Evolutionary conservation across 2,329 filamentous ascomycete genomes (phyloP).

Genomic region (Niveomyces coronatus): DNA sequence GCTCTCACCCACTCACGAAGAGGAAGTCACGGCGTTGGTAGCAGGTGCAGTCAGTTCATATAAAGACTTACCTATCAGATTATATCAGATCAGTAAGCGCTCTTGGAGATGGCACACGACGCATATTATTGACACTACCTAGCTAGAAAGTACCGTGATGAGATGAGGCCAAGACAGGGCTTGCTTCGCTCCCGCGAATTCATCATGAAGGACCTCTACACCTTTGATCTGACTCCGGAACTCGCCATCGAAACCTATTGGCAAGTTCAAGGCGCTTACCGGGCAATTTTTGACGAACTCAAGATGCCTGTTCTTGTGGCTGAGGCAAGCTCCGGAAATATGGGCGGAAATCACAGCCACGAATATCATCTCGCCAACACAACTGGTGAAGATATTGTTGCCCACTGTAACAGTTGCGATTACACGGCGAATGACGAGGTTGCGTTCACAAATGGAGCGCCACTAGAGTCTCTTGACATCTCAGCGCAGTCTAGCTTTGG

Average conservation of each 20-base stretch:
- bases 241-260: constrained; percentile 74
- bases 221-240: constrained; percentile 63
- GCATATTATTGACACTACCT: constrained; percentile 12
- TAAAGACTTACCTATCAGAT: constrained; percentile 70
- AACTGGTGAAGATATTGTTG: constrained; percentile 76
- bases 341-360: constrained; percentile 87
- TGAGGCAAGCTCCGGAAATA: constrained; percentile 87
- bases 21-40: constrained; percentile 84
- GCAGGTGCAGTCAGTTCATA: constrained; percentile 66
- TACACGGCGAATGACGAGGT: constrained; percentile 84
- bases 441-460: constrained; percentile 32
- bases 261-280: constrained; percentile 63
- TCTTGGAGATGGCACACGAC: no score
- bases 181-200: constrained; percentile 85
- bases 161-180: constrained; percentile 78
- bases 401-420: constrained; percentile 62
- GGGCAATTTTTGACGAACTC: constrained; percentile 67
- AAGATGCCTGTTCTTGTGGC: constrained; percentile 77
- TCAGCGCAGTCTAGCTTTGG: constrained; percentile 15
- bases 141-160: constrained; percentile 92
- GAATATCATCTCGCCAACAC: constrained; percentile 80
- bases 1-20: constrained; percentile 88
- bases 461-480: not conserved
- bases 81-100: constrained; percentile 76
- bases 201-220: constrained; percentile 97